phyloP scores from a whole-genome alignment of 2,329 filamentous ascomycete species.

The Emericellopsis atlantica region DNA sequence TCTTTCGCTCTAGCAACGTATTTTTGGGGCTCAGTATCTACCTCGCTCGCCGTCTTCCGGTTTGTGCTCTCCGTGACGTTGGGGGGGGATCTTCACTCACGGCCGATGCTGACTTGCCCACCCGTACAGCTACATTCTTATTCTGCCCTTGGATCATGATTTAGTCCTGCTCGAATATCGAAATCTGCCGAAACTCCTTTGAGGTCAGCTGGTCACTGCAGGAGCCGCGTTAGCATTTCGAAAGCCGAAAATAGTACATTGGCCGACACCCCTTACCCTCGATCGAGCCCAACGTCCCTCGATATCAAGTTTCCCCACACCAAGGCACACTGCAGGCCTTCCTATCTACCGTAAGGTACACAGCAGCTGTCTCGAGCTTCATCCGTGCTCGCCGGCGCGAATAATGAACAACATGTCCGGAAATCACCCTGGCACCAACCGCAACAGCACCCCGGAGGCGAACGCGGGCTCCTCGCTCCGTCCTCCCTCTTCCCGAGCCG shows the following conservation, averaged over 20 bases:
- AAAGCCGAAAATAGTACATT: too few relatives aligned
- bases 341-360: too few relatives aligned
- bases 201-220: slow-evolving; percentile 77
- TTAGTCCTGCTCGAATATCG: slow-evolving; percentile 14
- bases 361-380: slow-evolving; percentile 4
- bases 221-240: slow-evolving; percentile 30
- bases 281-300: background rate
- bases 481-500: slow-evolving; percentile 64
- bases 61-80: too few relatives aligned
- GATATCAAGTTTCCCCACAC: slow-evolving; percentile 3
- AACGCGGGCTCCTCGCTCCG: slow-evolving; percentile 71
- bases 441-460: slow-evolving; percentile 94
- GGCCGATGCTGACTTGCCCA: slow-evolving; percentile 7
- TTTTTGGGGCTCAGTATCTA: too few relatives aligned
- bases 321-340: too few relatives aligned
- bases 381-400: background rate
- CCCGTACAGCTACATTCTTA: slow-evolving; percentile 7
- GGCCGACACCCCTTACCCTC: too few relatives aligned
- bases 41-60: too few relatives aligned
- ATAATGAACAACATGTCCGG: slow-evolving; percentile 53
- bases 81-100: too few relatives aligned
- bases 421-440: slow-evolving; percentile 63
- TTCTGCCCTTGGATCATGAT: slow-evolving; percentile 17
- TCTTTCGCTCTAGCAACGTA: too few relatives aligned
- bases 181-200: slow-evolving; percentile 43